A percentile compares a stretch with the other conserved stretches of the same genome.
Conservation (phyloP, 768 basidiomycete genomes). For the Mycena venus region DNA sequence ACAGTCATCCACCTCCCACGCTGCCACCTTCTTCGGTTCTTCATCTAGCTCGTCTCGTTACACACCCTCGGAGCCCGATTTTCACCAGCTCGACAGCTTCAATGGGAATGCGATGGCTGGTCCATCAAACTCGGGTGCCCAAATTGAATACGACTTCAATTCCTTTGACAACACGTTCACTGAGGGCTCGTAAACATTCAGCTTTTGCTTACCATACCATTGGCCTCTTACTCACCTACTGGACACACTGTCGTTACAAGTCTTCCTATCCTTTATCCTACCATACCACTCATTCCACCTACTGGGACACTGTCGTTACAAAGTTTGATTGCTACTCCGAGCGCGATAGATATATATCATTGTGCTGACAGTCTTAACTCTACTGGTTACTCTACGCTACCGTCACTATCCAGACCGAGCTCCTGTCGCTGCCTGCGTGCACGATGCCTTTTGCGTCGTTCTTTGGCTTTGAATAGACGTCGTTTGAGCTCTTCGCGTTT, state of each 20-base stretch:
- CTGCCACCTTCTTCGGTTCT: not conserved
- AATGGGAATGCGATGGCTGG: not conserved
- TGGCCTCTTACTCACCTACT: not conserved
- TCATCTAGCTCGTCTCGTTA: not conserved
- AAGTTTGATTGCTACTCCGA: not conserved
- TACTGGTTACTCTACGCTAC: not conserved
- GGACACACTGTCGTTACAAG: not conserved
- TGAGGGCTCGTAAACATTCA: not conserved
- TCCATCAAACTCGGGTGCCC: not conserved
- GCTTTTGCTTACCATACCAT: not conserved
- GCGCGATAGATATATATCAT: too few species aligned
- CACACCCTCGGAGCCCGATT: not conserved
- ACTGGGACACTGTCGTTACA: not conserved
- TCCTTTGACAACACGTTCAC: too few species aligned
- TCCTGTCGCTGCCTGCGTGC: not conserved
- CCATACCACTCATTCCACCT: not conserved
- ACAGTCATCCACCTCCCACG: constrained; percentile 1
- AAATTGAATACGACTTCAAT: not conserved
- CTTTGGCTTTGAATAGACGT: not conserved
- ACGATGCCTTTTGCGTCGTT: not conserved
- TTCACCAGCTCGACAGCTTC: not conserved
- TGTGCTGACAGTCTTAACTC: too few species aligned
- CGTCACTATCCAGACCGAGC: constrained; percentile 4
- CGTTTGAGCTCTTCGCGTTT: not conserved
- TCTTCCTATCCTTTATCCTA: too few species aligned